phyloP scores from a whole-genome alignment of 352 stramenopile genomes.

The Aphanomyces astaci region DNA sequence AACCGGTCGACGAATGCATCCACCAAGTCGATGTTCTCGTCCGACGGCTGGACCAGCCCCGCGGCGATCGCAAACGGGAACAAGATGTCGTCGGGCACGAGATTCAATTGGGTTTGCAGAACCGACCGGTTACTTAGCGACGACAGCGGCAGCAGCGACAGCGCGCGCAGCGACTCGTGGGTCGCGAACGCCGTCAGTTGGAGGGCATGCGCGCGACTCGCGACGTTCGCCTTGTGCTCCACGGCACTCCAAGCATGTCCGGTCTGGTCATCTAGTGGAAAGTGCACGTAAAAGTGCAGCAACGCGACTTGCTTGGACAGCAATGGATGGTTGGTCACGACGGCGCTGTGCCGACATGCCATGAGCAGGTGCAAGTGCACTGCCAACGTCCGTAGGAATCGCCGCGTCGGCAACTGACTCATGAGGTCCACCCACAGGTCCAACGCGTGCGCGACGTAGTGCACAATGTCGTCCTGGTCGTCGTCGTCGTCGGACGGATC shows the following conservation, averaged over 20 bases:
- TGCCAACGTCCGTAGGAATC: constrained; percentile 67
- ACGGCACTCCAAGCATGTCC: constrained; percentile 44
- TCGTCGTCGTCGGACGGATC: neutral
- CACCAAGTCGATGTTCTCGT: constrained; percentile 42
- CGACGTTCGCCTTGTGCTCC: constrained; percentile 43
- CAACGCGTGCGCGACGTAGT: constrained; percentile 58
- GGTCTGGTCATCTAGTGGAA: constrained; percentile 81
- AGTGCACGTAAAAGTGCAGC: constrained; percentile 58
- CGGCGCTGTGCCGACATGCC: constrained; percentile 31
- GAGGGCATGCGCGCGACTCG: constrained; percentile 53
- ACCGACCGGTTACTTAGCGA: constrained; percentile 37
- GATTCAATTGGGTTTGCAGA: constrained; percentile 39
- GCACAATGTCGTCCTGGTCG: constrained; percentile 20
- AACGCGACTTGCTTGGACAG: constrained; percentile 51
- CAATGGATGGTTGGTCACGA: constrained; percentile 42
- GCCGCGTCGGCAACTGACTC: constrained; percentile 82
- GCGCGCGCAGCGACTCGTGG: constrained; percentile 40
- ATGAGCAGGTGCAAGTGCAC: constrained; percentile 51
- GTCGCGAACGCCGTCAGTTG: constrained; percentile 55
- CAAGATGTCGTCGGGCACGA: constrained; percentile 30
- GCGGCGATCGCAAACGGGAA: constrained; percentile 35
- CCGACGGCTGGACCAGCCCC: constrained; percentile 38
- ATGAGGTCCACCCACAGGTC: constrained; percentile 82
- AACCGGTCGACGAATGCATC: constrained; percentile 54
- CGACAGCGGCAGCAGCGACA: constrained; percentile 51